These are phyloP conservation scores for Aspergillus sparsus DNA, from an alignment of 495 filamentous ascomycete species.

Conservation along the genomic window DNA sequence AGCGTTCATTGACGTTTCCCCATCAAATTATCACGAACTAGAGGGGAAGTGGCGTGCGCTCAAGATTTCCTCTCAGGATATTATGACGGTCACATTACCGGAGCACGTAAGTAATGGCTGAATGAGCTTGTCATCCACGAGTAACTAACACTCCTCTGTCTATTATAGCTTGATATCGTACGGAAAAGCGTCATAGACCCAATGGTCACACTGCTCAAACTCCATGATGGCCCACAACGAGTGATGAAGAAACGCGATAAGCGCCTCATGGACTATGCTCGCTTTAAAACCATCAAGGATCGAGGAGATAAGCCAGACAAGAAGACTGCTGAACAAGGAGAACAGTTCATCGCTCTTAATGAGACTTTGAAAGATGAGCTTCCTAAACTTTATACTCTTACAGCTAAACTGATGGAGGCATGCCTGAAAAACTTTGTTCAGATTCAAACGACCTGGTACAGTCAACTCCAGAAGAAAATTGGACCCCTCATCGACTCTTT, in stretches of 20 bases:
- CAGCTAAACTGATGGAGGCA: constrained; percentile 74
- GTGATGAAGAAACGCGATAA: constrained; percentile 93
- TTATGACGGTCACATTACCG: constrained; percentile 72
- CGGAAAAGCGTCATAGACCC: constrained; percentile 83
- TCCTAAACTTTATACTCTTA: constrained; percentile 78
- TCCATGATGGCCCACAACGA: constrained; percentile 77
- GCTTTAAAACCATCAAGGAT: constrained; percentile 73
- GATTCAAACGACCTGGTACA: constrained; percentile 78
- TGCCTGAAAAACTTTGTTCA: constrained; percentile 79
- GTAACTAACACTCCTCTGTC: neutral
- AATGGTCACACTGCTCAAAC: constrained; percentile 75
- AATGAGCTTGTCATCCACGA: neutral
- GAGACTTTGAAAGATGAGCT: constrained; percentile 90
- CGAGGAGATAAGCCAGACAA: constrained; percentile 79
- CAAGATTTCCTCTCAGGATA: constrained; percentile 76
- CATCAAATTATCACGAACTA: constrained; percentile 71
- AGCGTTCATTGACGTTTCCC: constrained; percentile 56
- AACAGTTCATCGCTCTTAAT: constrained; percentile 86
- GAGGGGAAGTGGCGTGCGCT: constrained; percentile 91
- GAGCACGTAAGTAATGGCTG: constrained; percentile 75
- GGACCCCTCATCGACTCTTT: constrained; percentile 69
- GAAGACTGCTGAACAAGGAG: constrained; percentile 76
- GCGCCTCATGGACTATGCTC: constrained; percentile 82
- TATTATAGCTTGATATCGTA: constrained; percentile 65
- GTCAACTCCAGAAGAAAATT: constrained; percentile 77